Evolutionary conservation across 129 eudicot genomes (phyloP).

Genomic region (Artemisia argyi): DNA sequence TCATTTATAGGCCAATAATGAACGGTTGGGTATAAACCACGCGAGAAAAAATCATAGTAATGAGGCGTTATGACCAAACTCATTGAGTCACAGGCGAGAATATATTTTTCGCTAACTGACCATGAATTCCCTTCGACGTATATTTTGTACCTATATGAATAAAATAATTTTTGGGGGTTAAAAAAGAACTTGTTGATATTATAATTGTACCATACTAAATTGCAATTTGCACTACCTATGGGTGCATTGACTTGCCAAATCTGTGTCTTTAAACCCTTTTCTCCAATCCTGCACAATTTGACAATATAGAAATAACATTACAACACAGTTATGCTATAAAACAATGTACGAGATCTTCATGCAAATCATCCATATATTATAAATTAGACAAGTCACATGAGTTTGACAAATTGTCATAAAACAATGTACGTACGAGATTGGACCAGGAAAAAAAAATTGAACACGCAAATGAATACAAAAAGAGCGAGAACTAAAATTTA

Average conservation of each 20-base stretch:
- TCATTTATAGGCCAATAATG: slow-evolving; percentile 62
- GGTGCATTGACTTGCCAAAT: slow-evolving; percentile 54
- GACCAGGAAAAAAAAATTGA: too few species aligned
- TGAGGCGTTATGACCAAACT: slow-evolving; percentile 43
- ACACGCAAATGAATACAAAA: not conserved
- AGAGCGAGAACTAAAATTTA: slow-evolving; percentile 1
- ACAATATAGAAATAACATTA: not conserved
- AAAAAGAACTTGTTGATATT: not conserved
- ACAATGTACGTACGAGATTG: too few species aligned
- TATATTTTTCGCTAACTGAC: slow-evolving; percentile 68
- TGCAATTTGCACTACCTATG: slow-evolving; percentile 33
- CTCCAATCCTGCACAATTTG: slow-evolving; percentile 50
- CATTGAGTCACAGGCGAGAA: slow-evolving; percentile 57
- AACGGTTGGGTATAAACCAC: slow-evolving; percentile 53
- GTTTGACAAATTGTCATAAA: not conserved
- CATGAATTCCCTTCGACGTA: slow-evolving; percentile 59
- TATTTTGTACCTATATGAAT: slow-evolving; percentile 46
- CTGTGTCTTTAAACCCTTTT: slow-evolving; percentile 49
- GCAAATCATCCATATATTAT: not conserved
- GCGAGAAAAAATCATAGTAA: slow-evolving; percentile 53
- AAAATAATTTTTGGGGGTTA: not conserved
- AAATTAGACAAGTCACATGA: too few species aligned
- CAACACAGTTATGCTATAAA: not conserved
- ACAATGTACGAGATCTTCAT: not conserved
- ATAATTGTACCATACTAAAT: not conserved